Conservation (phyloP, 2,329 filamentous ascomycete genomes). For the Ophiostoma tasmaniense region DNA sequence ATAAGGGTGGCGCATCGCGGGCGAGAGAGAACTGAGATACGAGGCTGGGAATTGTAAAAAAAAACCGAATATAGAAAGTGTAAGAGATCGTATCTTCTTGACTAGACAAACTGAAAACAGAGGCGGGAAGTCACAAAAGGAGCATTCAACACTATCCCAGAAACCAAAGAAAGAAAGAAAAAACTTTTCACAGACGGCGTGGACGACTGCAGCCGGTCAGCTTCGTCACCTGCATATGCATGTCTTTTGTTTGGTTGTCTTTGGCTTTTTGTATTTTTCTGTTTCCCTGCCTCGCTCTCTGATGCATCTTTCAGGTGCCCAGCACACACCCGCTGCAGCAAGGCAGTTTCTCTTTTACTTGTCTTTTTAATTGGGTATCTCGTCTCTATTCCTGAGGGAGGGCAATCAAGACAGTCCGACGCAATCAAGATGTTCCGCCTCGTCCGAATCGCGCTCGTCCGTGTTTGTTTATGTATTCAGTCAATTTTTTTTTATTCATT, state of each 20-base stretch:
- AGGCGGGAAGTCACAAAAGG: neutral
- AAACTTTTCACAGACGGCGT: neutral
- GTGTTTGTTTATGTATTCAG: neutral
- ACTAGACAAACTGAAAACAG: neutral
- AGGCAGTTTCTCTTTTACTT: neutral
- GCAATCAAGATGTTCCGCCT: neutral
- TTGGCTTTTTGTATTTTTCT: constrained; percentile 2
- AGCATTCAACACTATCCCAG: neutral
- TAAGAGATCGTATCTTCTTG: neutral
- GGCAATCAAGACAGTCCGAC: neutral
- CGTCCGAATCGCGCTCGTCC: neutral
- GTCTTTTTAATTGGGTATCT: too few species aligned
- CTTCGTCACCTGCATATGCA: constrained; percentile 5
- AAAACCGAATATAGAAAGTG: neutral
- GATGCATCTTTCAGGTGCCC: constrained; percentile 9
- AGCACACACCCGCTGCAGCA: constrained; percentile 1
- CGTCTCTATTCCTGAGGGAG: neutral
- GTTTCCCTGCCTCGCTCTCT: neutral
- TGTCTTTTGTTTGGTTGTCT: neutral
- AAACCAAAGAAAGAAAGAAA: constrained; percentile 4
- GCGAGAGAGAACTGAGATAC: neutral
- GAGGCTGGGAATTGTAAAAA: neutral
- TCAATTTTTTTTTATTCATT: neutral
- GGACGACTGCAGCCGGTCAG: constrained; percentile 3
- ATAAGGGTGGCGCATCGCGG: neutral